Evolutionary conservation across 1,139 yeast species (phyloP).

Genomic region (Blastobotrys buckinghamii): DNA sequence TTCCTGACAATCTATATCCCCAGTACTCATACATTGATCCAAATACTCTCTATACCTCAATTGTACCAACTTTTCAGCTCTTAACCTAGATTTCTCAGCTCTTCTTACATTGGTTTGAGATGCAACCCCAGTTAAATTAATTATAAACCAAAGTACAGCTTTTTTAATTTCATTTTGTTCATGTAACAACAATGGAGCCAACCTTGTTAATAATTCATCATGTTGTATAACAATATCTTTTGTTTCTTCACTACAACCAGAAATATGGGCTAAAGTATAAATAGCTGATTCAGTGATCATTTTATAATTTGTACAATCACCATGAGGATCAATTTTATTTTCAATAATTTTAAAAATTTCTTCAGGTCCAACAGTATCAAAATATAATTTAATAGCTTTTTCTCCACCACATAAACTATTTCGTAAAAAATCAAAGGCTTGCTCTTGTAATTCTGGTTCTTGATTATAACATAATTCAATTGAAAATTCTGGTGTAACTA

Average conservation of each 20-base stretch:
- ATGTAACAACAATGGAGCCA: conserved; percentile 35
- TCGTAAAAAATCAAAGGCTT: conserved; percentile 65
- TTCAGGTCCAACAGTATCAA: conserved; percentile 34
- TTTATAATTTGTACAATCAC: conserved; percentile 14
- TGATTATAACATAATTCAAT: conserved; percentile 46
- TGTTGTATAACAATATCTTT: conserved; percentile 42
- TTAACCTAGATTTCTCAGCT: conserved; percentile 20
- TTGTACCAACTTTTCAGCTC: conserved; percentile 29
- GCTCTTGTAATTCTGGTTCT: conserved; percentile 53
- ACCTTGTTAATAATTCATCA: conserved; percentile 37
- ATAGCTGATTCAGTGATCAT: conserved; percentile 42
- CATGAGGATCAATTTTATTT: conserved; percentile 19
- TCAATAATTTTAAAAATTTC: conserved; percentile 27
- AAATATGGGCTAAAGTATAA: conserved; percentile 52
- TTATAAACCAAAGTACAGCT: conserved; percentile 54
- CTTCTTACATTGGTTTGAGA: conserved; percentile 27
- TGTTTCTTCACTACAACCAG: conserved; percentile 44
- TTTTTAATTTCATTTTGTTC: conserved; percentile 40
- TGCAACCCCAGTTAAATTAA: conserved; percentile 50
- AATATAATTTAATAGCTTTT: conserved; percentile 41
- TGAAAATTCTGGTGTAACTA: conserved; percentile 47
- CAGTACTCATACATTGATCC: conserved; percentile 30
- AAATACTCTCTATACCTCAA: conserved; percentile 40
- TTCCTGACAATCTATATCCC: conserved; percentile 43
- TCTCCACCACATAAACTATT: conserved; percentile 68